These are phyloP conservation scores for Globisporangium megalacanthum DNA, from an alignment of 352 stramenopile genomes.

Conservation along the genomic window DNA sequence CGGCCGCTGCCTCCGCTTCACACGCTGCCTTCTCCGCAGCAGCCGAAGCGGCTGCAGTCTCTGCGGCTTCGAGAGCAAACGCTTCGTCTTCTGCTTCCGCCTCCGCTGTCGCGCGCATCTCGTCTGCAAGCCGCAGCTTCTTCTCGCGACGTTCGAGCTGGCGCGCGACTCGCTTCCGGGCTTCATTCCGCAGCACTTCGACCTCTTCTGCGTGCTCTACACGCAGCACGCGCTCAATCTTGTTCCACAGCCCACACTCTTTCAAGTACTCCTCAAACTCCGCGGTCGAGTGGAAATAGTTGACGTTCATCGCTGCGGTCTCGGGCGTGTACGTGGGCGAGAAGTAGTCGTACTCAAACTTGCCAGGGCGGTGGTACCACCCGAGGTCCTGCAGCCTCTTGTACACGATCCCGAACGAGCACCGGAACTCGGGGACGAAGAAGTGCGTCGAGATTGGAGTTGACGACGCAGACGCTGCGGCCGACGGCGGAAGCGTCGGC, in stretches of 20 bases:
- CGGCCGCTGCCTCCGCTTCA: not conserved
- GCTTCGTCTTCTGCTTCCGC: slow-evolving; percentile 4
- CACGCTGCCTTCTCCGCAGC: not conserved
- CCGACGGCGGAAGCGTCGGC: slow-evolving; percentile 3
- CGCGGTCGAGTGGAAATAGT: slow-evolving; percentile 62
- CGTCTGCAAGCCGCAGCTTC: slow-evolving; percentile 27
- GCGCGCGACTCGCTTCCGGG: slow-evolving; percentile 13
- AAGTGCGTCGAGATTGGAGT: slow-evolving; percentile 38
- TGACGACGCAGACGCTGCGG: slow-evolving; percentile 2
- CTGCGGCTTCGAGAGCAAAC: not conserved
- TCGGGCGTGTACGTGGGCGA: slow-evolving; percentile 52
- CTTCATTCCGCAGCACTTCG: slow-evolving; percentile 43
- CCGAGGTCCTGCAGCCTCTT: slow-evolving; percentile 47
- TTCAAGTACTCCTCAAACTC: slow-evolving; percentile 60
- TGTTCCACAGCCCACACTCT: slow-evolving; percentile 44
- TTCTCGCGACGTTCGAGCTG: slow-evolving; percentile 14
- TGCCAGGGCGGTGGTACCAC: slow-evolving; percentile 48
- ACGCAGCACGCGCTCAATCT: slow-evolving; percentile 49
- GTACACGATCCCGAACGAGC: slow-evolving; percentile 67
- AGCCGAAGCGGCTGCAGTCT: not conserved
- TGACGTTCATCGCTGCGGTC: slow-evolving; percentile 42
- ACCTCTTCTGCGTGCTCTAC: slow-evolving; percentile 48
- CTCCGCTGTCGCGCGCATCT: not conserved
- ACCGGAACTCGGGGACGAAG: slow-evolving; percentile 51
- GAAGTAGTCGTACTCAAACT: slow-evolving; percentile 84